These are phyloP conservation scores for Yamadazyma sp. DNA, from an alignment of 805 yeast species.

Conservation along the genomic window DNA sequence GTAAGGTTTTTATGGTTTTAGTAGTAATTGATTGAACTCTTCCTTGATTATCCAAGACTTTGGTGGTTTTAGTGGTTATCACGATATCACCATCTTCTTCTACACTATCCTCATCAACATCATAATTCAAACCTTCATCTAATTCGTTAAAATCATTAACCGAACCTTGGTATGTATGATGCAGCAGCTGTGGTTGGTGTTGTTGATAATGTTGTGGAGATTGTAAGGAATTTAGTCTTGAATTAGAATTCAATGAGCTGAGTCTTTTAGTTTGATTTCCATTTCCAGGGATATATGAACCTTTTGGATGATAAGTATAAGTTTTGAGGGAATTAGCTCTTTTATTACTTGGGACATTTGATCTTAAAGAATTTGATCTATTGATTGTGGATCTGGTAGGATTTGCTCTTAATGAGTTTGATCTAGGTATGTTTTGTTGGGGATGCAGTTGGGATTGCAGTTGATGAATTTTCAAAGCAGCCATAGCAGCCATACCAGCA, in stretches of 20 bases:
- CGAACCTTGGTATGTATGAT: not conserved
- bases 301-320: constrained; percentile 37
- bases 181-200: too few relatives aligned
- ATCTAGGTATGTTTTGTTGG: not conserved
- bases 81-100: constrained; percentile 21
- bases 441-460: constrained; percentile 1
- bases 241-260: constrained; percentile 17
- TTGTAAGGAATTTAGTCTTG: constrained; percentile 1
- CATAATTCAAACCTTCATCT: not conserved
- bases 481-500: constrained; percentile 42
- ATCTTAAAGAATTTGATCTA: constrained; percentile 25
- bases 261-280: constrained; percentile 16
- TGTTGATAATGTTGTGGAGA: too few relatives aligned
- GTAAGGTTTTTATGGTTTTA: constrained; percentile 32
- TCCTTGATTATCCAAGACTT: constrained; percentile 37
- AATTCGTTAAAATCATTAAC: too few relatives aligned
- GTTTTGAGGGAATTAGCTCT: constrained; percentile 33
- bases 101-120: constrained; percentile 5
- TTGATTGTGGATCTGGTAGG: constrained; percentile 3
- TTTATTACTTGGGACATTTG: too few relatives aligned
- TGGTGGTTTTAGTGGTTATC: constrained; percentile 42
- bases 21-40: constrained; percentile 39
- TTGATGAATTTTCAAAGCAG: constrained; percentile 36
- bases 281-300: constrained; percentile 34
- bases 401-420: constrained; percentile 7